phyloP scores from a whole-genome alignment of 306 rosid genomes.

The Psophocarpus tetragonolobus region DNA sequence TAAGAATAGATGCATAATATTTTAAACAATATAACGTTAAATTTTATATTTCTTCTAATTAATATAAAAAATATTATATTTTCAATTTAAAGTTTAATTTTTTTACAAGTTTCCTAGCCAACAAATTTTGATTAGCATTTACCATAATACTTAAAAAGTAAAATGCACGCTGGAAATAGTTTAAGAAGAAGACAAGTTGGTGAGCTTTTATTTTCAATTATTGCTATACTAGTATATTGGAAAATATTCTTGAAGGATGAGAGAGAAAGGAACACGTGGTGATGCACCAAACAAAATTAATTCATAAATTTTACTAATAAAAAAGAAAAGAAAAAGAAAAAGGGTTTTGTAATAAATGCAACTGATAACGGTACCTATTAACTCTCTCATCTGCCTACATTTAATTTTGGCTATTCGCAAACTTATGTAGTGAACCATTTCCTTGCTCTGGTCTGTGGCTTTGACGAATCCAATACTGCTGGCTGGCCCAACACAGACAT shows the following conservation, averaged over 20 bases:
- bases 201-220: conserved; percentile 13
- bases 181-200: background rate
- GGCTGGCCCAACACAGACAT: background rate
- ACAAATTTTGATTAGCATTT: background rate
- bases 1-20: too few relatives aligned
- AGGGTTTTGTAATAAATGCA: conserved; percentile 40
- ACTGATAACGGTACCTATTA: conserved; percentile 40
- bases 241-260: background rate
- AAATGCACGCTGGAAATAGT: background rate
- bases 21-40: background rate
- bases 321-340: too few relatives aligned
- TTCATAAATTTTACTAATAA: background rate
- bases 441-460: background rate
- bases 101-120: background rate
- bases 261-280: background rate
- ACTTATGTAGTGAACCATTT: background rate
- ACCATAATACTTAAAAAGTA: background rate
- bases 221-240: background rate
- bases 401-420: conserved; percentile 21
- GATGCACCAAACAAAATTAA: background rate
- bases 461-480: background rate
- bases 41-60: background rate
- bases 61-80: background rate
- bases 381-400: conserved; percentile 41
- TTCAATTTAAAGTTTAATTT: background rate